Conservation (phyloP, 2,329 filamentous ascomycete genomes). For the Amauroascus niger region DNA sequence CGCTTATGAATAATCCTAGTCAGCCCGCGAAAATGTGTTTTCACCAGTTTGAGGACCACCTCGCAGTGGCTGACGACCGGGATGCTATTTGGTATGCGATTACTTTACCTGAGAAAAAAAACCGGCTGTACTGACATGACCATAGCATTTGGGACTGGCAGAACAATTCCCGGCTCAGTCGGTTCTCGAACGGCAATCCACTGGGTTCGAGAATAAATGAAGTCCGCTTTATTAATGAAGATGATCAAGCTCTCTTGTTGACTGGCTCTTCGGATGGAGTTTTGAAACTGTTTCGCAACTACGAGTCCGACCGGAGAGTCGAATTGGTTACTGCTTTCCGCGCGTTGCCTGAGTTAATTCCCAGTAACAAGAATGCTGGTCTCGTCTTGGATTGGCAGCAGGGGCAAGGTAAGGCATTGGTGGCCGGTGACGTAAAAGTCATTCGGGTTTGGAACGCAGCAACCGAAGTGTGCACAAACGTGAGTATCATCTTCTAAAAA, state of each 20-base stretch:
- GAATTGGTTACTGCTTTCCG: slow-evolving; percentile 87
- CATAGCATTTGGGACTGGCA: slow-evolving; percentile 83
- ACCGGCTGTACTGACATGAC: slow-evolving; percentile 12
- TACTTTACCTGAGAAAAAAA: slow-evolving; percentile 7
- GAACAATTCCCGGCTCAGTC: slow-evolving; percentile 60
- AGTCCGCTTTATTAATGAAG: slow-evolving; percentile 95
- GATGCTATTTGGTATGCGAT: slow-evolving; percentile 61
- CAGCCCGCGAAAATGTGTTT: slow-evolving; percentile 91
- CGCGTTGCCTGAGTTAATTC: slow-evolving; percentile 84
- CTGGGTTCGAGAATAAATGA: slow-evolving; percentile 85
- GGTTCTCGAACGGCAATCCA: slow-evolving; percentile 92
- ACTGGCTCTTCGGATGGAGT: slow-evolving; percentile 93
- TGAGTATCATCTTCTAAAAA: slow-evolving; percentile 27
- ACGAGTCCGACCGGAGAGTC: slow-evolving; percentile 65
- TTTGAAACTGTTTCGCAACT: slow-evolving; percentile 84
- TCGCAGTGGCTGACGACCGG: slow-evolving; percentile 84
- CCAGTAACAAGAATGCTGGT: slow-evolving; percentile 86
- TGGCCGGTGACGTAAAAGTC: slow-evolving; percentile 89
- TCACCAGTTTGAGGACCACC: slow-evolving; percentile 94
- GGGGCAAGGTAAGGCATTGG: slow-evolving; percentile 87
- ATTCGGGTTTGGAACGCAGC: slow-evolving; percentile 95
- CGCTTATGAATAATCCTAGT: slow-evolving; percentile 77
- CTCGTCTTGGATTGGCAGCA: slow-evolving; percentile 99
- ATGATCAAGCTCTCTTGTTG: slow-evolving; percentile 89
- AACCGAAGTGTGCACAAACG: slow-evolving; percentile 76